phyloP scores from a whole-genome alignment of 805 yeast genomes.

The Lipomyces kockii region DNA sequence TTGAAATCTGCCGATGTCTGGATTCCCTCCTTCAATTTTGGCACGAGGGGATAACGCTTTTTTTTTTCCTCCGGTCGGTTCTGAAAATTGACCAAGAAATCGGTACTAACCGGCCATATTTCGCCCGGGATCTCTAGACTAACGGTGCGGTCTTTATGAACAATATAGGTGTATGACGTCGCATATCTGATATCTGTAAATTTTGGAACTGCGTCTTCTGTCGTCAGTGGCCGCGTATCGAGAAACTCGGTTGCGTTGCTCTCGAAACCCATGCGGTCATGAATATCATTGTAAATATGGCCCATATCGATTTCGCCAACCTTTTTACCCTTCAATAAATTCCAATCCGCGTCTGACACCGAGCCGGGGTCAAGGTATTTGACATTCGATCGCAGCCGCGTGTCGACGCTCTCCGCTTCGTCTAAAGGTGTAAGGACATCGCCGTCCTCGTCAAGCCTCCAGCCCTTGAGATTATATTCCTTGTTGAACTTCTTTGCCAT shows the following conservation, averaged over 20 bases:
- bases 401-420: neutral
- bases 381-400: neutral
- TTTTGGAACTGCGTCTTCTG: neutral
- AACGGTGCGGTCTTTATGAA: neutral
- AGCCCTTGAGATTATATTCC: conserved; percentile 1
- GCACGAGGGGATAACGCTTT: conserved; percentile 4
- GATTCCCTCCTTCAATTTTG: conserved; percentile 1
- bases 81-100: neutral
- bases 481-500: conserved; percentile 6
- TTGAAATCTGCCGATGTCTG: conserved; percentile 3
- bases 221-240: neutral
- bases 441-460: conserved; percentile 1
- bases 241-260: neutral
- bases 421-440: neutral
- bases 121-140: neutral
- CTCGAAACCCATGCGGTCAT: neutral
- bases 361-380: neutral
- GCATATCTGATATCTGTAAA: neutral
- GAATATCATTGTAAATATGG: neutral
- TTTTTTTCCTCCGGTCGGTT: neutral
- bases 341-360: neutral
- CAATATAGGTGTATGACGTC: conserved; percentile 1
- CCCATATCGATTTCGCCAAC: neutral
- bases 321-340: neutral
- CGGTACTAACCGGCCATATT: neutral